Evolutionary conservation across 2,329 filamentous ascomycete genomes (phyloP), one percentile per base, ranked within the genome.

Genomic region (Shiraia sp.): DNA sequence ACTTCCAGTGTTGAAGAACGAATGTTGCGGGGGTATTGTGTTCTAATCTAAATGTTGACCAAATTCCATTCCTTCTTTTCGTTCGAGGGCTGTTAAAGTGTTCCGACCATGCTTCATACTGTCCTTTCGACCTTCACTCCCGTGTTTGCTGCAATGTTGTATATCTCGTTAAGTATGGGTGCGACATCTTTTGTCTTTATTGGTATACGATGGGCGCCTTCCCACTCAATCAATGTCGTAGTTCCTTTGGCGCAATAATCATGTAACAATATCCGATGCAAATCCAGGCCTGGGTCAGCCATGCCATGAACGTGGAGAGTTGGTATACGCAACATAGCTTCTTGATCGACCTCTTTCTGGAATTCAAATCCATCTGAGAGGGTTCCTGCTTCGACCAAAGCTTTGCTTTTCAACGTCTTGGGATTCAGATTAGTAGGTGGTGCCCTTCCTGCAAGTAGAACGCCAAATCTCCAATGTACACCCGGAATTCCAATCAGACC

Each of bases 251-350:
- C 74, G 59, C 82, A 87, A 62, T 85, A 90, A 36, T 79, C 67
- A 7, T 79, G 65, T 36, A 82, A 59, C 52, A 85, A 57, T 59
- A 75, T 71, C 40, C 76, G 69, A 60, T 88, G 85, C 31, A 80
- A 66, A 44, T 79, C 70, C 16, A 90, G 57, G 0, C 82, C 82
- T 0, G 77, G 73, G 65, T 86, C 83, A 13, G 72, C 70, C 47
- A 82, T 52, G 0, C 86, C 85, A 68, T 88, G 85, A 1, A 88
- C 82, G 69, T 88, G 85, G 4, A 88, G 63, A 0, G 85, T 86
- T 22, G 83, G 83, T 32, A 82, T 53, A 19, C 61, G 70, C 42
- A 86, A 59, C 16, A 80, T 74, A n/a, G 74, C 73, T 36, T 66
- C 67, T 16, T 62, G 59, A 10, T 75, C 70, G 17, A 76, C 57